A percentile compares a stretch with the other conserved stretches of the same genome.
phyloP scores from a whole-genome alignment of 1,139 yeast genomes.

The Suhomyces ambrosiae region DNA sequence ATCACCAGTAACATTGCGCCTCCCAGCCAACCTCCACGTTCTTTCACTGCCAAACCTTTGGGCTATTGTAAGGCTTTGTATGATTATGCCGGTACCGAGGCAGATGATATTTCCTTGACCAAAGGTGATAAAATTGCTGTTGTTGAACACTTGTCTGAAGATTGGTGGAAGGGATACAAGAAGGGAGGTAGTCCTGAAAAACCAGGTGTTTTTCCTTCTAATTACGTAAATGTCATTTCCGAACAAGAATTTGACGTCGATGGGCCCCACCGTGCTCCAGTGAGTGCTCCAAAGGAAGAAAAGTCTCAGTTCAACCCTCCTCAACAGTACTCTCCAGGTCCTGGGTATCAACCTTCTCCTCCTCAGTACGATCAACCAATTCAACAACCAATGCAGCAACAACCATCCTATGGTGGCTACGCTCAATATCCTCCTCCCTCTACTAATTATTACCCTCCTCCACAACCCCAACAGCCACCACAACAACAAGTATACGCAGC shows the following conservation, averaged over 20 bases:
- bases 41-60: conserved; percentile 28
- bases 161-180: conserved; percentile 87
- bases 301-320: conserved; percentile 23
- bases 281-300: conserved; percentile 13
- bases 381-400: conserved; percentile 23
- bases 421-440: conserved; percentile 56
- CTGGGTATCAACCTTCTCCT: conserved; percentile 17
- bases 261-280: conserved; percentile 12
- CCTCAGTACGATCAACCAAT: conserved; percentile 18
- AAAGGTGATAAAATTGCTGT: conserved; percentile 73
- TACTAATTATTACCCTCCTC: conserved; percentile 41
- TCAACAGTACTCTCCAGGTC: conserved; percentile 17
- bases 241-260: conserved; percentile 34
- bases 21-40: conserved; percentile 24
- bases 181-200: conserved; percentile 41
- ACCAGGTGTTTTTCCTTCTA: conserved; percentile 87
- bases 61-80: conserved; percentile 66
- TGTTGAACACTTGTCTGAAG: conserved; percentile 72
- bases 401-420: conserved; percentile 44
- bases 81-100: conserved; percentile 68
- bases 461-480: conserved; percentile 24
- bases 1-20: conserved; percentile 25
- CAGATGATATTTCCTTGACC: conserved; percentile 66
- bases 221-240: conserved; percentile 64
- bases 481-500: conserved; percentile 16